Base-by-base conservation (phyloP, 371 early-diverging fungal species). In the Mucor racemosus region DNA sequence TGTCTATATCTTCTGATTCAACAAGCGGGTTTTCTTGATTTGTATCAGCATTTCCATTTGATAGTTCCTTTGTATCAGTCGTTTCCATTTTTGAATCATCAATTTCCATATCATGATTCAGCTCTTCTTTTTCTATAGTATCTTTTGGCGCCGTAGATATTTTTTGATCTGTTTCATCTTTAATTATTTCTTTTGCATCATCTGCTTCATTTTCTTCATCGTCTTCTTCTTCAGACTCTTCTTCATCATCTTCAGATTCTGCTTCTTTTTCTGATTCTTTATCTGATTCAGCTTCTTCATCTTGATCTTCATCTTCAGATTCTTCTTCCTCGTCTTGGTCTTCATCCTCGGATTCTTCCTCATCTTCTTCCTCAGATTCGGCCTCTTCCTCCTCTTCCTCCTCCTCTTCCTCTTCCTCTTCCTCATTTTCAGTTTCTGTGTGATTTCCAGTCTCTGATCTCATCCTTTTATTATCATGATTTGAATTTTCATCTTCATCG, bases 321-420 rank as follows among this genome's bases (percentile, higher is more conserved):
- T 62, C 62, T 0, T 71, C 71, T 1, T 69, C 65, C 7, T 56
- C 55, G 5, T 68, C 64, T 3, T 68, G 63, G 0, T 62, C 62
- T 1, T 67, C 71, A 44, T 66, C 54, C 0, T 66, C 60, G 34
- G 67, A 65, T 5, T 68, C 65, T 15, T 73, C 69, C 7, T 68
- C 73, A 6, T 65, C 41, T 26, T 66, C 66, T 9, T 53, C 58
- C 19, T 53, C 59, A 9, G 66, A 65, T 7, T 62, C 60, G 8
- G 46, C 13, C 34, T 64, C 54, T 21, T 42, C 26, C 33, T 26
- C 13, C 36, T 64, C 41, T 5, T 54, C 48, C 41, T 53, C 53
- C 21, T 53, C 50, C 31, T 53, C 53, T 31, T 53, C 53, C 13
- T 21, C 40, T 39, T 62, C 54, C n/a, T 35, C 39, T 19, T 63